Percentiles rank a stretch among this genome's conserved stretches.
Evolutionary conservation across 345 rosid genomes (phyloP).

Genomic region (Eutrema yunnanense): DNA sequence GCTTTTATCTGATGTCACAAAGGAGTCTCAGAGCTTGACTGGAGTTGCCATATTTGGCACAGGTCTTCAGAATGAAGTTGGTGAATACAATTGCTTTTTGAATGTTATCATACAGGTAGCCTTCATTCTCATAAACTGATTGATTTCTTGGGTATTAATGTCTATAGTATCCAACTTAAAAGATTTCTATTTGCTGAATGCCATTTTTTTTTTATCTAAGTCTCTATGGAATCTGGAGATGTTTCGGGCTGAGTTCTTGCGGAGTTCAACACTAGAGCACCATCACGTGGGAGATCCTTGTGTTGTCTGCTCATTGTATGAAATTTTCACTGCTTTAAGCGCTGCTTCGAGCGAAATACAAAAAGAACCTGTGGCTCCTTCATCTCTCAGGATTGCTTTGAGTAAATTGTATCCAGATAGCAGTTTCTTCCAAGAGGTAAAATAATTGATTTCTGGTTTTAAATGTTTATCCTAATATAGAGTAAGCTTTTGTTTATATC

Average conservation of each 20-base stretch:
- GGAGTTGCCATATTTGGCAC: slow-evolving; percentile 55
- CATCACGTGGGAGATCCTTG: slow-evolving; percentile 94
- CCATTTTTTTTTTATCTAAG: slow-evolving; percentile 35
- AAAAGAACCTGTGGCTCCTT: slow-evolving; percentile 82
- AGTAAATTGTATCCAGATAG: slow-evolving; percentile 91
- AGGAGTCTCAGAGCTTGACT: slow-evolving; percentile 25
- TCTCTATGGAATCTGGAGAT: slow-evolving; percentile 89
- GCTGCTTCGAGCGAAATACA: slow-evolving; percentile 45
- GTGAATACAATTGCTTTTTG: slow-evolving; percentile 96
- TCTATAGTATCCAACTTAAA: slow-evolving; percentile 3
- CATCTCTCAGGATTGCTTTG: slow-evolving; percentile 77
- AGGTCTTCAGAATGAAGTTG: slow-evolving; percentile 90
- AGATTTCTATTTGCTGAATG: not conserved
- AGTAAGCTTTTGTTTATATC: not conserved
- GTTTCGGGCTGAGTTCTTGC: slow-evolving; percentile 76
- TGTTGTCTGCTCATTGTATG: slow-evolving; percentile 78
- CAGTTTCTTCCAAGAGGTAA: slow-evolving; percentile 91
- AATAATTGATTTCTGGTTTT: not conserved
- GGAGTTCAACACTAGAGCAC: slow-evolving; percentile 64
- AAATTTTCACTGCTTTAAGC: slow-evolving; percentile 63
- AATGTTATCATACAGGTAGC: slow-evolving; percentile 95
- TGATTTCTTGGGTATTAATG: not conserved
- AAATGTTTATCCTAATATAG: not conserved
- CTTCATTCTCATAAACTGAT: slow-evolving; percentile 2
- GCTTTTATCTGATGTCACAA: slow-evolving; percentile 32